A percentile compares a stretch with the other conserved stretches of the same genome.
Evolutionary conservation across 116 monocot genomes (phyloP).

Genomic region (Iris pallida): DNA sequence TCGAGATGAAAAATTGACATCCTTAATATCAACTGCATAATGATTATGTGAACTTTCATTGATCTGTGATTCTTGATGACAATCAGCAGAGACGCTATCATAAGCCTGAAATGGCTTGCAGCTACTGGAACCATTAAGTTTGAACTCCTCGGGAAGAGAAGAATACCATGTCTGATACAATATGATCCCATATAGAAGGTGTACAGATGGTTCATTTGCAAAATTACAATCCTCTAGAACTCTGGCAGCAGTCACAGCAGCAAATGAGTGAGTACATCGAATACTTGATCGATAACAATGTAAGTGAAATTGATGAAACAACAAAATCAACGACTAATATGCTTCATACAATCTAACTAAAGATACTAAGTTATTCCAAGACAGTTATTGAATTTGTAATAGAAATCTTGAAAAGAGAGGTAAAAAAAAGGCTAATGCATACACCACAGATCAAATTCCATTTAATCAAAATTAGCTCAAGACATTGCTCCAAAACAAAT

Average conservation of each 20-base stretch:
- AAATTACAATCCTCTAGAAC: constrained; percentile 35
- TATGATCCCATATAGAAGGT: constrained; percentile 62
- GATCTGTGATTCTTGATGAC: constrained; percentile 22
- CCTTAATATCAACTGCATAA: constrained; percentile 27
- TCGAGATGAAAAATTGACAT: constrained; percentile 13
- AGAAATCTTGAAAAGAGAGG: no score
- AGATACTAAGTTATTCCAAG: no score
- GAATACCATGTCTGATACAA: constrained; percentile 71
- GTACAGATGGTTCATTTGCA: constrained; percentile 40
- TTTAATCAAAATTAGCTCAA: no score
- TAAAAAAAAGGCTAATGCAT: no score
- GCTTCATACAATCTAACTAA: no score
- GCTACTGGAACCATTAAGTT: constrained; percentile 40
- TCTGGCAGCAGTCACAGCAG: constrained; percentile 24
- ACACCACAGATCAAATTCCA: no score
- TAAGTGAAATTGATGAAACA: no score
- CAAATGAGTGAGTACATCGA: neutral
- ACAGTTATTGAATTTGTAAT: no score
- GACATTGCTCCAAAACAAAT: no score
- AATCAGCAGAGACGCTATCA: constrained; percentile 13
- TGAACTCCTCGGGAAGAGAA: constrained; percentile 51
- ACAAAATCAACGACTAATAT: no score
- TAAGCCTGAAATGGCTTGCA: constrained; percentile 4
- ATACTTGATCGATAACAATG: constrained; percentile 1
- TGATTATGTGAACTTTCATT: constrained; percentile 38